These are phyloP conservation scores for Telfairia occidentalis DNA, from an alignment of 331 rosid genomes.

Conservation along the genomic window DNA sequence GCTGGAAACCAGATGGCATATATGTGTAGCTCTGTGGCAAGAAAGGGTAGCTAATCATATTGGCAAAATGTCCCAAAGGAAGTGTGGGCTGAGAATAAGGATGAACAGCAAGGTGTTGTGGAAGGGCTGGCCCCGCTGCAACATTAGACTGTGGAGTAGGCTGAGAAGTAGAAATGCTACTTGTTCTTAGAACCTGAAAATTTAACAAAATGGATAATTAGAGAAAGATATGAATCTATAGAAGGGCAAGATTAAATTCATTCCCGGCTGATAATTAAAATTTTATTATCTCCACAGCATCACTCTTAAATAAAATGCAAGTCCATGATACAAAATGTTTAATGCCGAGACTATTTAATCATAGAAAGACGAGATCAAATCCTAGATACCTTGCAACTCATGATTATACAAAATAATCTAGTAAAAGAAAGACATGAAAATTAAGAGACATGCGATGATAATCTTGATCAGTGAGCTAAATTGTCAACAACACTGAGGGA, in stretches of 20 bases:
- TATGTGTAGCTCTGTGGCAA: slow-evolving; percentile 95
- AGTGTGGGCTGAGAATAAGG: slow-evolving; percentile 87
- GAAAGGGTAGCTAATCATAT: slow-evolving; percentile 91
- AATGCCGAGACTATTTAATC: not conserved
- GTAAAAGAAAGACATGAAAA: too few species aligned
- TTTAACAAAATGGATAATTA: slow-evolving; percentile 10
- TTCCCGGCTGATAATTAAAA: not conserved
- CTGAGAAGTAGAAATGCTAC: slow-evolving; percentile 56
- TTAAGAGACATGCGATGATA: too few species aligned
- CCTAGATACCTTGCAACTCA: too few species aligned
- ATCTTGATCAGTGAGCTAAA: too few species aligned
- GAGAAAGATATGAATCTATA: slow-evolving; percentile 9
- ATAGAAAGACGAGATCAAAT: not conserved
- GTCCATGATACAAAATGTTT: not conserved
- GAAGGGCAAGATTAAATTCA: not conserved
- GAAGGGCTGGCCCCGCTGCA: slow-evolving; percentile 82
- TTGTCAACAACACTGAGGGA: too few species aligned
- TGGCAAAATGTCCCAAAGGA: slow-evolving; percentile 86
- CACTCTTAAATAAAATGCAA: not conserved
- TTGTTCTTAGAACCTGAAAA: slow-evolving; percentile 68
- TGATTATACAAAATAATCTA: too few species aligned
- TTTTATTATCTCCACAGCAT: not conserved
- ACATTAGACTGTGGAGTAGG: slow-evolving; percentile 54
- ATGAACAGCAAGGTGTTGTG: slow-evolving; percentile 90
- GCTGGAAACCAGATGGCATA: slow-evolving; percentile 97